phyloP scores from a whole-genome alignment of 179 eudicot species.

The Amaranthus tricolor region DNA sequence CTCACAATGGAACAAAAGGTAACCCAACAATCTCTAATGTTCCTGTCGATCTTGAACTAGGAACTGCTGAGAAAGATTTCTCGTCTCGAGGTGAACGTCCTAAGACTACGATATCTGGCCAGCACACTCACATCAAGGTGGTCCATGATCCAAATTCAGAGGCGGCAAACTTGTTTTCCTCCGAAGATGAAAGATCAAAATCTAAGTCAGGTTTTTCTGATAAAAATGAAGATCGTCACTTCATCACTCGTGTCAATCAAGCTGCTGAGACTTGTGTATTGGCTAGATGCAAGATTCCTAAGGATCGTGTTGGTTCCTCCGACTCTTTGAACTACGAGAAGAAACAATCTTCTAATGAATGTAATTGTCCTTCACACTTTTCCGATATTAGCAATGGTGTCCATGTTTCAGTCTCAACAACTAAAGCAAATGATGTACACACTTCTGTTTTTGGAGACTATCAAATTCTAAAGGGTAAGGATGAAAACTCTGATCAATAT shows the following conservation, averaged over 20 bases:
- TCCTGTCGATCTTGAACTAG: conserved; percentile 22
- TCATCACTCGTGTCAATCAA: neutral
- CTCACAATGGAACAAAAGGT: conserved; percentile 42
- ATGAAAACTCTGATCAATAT: conserved; percentile 6
- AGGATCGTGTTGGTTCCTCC: conserved; percentile 16
- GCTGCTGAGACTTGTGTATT: conserved; percentile 11
- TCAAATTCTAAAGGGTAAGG: conserved; percentile 19
- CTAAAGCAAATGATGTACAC: conserved; percentile 5
- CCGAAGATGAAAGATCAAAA: no score
- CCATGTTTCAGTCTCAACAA: conserved; percentile 1
- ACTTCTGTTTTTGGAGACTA: conserved; percentile 21
- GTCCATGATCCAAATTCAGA: no score
- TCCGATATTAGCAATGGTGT: conserved; percentile 6
- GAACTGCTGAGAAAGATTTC: conserved; percentile 26
- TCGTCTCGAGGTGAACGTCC: conserved; percentile 18
- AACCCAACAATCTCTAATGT: conserved; percentile 21
- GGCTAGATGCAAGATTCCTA: conserved; percentile 26
- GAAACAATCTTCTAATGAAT: conserved; percentile 14
- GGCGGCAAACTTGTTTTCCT: no score
- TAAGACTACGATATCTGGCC: conserved; percentile 19
- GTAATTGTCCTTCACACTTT: neutral
- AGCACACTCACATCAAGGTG: neutral
- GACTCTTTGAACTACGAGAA: conserved; percentile 17
- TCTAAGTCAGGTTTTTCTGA: no score
- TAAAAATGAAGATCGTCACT: no score